These are phyloP conservation scores for Delonix regia DNA, from an alignment of 306 rosid genomes.

Conservation along the genomic window DNA sequence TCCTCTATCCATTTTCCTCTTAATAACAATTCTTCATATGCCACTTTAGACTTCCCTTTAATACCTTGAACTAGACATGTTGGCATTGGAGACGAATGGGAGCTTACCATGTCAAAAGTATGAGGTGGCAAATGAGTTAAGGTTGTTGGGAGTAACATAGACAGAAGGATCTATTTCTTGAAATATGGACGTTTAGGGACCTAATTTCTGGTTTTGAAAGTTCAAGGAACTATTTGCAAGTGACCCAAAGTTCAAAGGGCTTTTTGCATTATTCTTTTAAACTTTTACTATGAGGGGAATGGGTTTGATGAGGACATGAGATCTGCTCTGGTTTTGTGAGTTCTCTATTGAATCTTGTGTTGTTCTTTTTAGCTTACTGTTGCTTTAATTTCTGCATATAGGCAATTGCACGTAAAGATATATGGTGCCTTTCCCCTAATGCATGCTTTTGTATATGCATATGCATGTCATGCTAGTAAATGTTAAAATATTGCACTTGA, in stretches of 20 bases:
- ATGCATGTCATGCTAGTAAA: background rate
- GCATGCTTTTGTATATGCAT: background rate
- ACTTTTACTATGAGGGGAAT: background rate
- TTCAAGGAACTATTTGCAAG: background rate
- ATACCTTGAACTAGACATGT: too few relatives aligned
- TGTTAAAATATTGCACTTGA: conserved; percentile 32
- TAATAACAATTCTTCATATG: too few relatives aligned
- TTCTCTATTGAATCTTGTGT: background rate
- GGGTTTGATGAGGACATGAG: background rate
- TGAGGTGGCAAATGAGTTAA: too few relatives aligned
- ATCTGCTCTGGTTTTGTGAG: background rate
- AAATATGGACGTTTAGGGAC: too few relatives aligned
- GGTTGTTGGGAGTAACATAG: too few relatives aligned
- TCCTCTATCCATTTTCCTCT: too few relatives aligned
- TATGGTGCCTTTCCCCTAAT: background rate
- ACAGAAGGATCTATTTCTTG: too few relatives aligned
- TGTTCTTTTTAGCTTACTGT: background rate
- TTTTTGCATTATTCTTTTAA: background rate
- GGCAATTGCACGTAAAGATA: background rate
- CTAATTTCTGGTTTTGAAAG: too few relatives aligned
- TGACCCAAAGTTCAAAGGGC: background rate
- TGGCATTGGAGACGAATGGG: too few relatives aligned
- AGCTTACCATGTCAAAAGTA: too few relatives aligned
- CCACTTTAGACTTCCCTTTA: too few relatives aligned
- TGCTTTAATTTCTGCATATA: background rate